Evolutionary conservation across 2,329 filamentous ascomycete genomes (phyloP), one percentile per base, ranked within the genome.

Genomic region (Cladosporium cucumerinum): DNA sequence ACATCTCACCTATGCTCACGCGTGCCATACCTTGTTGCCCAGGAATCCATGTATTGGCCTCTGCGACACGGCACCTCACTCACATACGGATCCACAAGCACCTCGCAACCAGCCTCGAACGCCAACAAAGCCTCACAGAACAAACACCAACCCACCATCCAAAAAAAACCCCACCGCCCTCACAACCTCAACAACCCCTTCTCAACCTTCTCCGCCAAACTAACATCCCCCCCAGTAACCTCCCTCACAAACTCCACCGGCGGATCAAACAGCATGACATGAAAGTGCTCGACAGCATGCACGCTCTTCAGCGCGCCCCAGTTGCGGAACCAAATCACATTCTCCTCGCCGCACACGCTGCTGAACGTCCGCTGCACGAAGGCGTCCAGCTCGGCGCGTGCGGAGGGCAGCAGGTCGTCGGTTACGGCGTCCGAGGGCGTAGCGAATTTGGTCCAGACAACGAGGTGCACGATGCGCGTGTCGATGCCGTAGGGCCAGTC

Each of bases 401-500:
- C 86, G 66, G 82, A 77, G 3, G 85, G 81, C 1, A 89, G 92
- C 74, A 96, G 78, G 68, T 92, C 87, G 16, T 86, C 89, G 0
- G 87, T 80, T 21, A 79, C 80, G 0, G 86, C 77, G 71, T 95
- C 88, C 65, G 93, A 90, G 61, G 87, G 83, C 26, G 97, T 81
- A 57, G 85, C 82, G 73, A 96, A 97, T 77, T 97, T 97, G 57
- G 91, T 95, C 94, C 94, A 98, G 14, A 97, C 87, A 5, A 97
- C 91, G 2, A 97, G 81, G 75, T 97, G 94, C 18, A 91, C 85
- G 68, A 97, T 93, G 60, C 85, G 83, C 55, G 81, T 74, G 71
- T 95, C 92, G 61, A 97, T 82, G 0, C 92, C 93, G 73, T 97
- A 98, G 0, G 94, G 94, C 91, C 93, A 97, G 82, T 98, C 93